Evolutionary conservation across 805 yeast species (phyloP).

Genomic region (Cyberlindnera subsufficiens): DNA sequence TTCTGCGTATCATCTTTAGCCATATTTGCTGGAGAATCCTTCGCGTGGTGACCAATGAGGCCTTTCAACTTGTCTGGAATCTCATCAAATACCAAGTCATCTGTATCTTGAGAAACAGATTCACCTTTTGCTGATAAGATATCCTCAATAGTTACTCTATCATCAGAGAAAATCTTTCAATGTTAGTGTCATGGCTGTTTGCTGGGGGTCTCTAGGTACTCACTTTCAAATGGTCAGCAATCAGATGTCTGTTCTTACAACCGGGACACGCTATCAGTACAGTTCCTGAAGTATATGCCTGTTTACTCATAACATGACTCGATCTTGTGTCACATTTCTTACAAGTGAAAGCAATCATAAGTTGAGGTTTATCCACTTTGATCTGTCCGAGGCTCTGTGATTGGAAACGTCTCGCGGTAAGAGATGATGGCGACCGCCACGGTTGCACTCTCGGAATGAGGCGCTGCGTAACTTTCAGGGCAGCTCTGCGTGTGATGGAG

Average conservation of each 20-base stretch:
- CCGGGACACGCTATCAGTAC: conserved; percentile 90
- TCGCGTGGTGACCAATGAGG: conserved; percentile 60
- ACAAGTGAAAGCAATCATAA: conserved; percentile 90
- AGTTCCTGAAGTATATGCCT: conserved; percentile 82
- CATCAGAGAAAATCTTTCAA: conserved; percentile 65
- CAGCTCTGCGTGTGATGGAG: too few species aligned
- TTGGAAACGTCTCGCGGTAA: not conserved
- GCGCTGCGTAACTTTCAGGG: too few species aligned
- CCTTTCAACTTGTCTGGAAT: conserved; percentile 50
- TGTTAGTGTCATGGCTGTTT: conserved; percentile 25
- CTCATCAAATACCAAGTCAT: conserved; percentile 66
- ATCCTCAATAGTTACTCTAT: conserved; percentile 71
- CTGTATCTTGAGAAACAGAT: conserved; percentile 52
- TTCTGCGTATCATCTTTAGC: not conserved
- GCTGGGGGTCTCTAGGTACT: conserved; percentile 10
- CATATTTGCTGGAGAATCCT: conserved; percentile 51
- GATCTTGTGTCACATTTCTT: conserved; percentile 81
- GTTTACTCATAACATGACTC: conserved; percentile 86
- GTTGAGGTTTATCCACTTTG: conserved; percentile 68
- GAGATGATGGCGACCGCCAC: too few species aligned
- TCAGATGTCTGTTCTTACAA: conserved; percentile 80
- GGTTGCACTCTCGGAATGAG: too few species aligned
- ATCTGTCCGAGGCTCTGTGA: conserved; percentile 22
- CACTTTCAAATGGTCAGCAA: conserved; percentile 76
- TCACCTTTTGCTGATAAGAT: conserved; percentile 74